These are phyloP conservation scores for Penicillium riverlandense DNA, from an alignment of 495 filamentous ascomycete species.

Conservation along the genomic window DNA sequence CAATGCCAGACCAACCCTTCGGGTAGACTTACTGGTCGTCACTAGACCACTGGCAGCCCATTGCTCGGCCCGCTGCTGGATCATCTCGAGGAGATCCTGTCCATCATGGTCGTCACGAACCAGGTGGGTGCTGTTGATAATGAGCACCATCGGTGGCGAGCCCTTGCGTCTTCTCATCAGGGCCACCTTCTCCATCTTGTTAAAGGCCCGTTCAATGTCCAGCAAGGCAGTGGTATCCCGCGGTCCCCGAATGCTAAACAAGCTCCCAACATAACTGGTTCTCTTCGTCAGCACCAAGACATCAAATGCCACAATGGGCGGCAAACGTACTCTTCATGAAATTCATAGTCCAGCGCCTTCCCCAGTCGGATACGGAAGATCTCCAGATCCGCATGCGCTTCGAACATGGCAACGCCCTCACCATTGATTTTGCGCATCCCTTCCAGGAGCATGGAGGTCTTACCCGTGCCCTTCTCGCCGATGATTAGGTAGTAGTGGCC, in stretches of 20 bases:
- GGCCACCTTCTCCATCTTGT: conserved; percentile 95
- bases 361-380: conserved; percentile 90
- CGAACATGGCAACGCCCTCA: conserved; percentile 83
- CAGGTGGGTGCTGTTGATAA: conserved; percentile 87
- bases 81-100: conserved; percentile 81
- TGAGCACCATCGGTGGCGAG: conserved; percentile 65
- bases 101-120: conserved; percentile 87
- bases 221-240: conserved; percentile 83
- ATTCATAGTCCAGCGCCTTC: conserved; percentile 92
- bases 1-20: too few species aligned
- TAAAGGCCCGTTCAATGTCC: conserved; percentile 93
- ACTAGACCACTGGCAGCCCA: conserved; percentile 89
- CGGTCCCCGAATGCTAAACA: conserved; percentile 91
- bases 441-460: conserved; percentile 90
- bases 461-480: conserved; percentile 93
- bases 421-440: conserved; percentile 89
- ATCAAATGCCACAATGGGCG: too few species aligned
- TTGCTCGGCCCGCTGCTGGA: conserved; percentile 91
- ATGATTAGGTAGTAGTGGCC: conserved; percentile 93
- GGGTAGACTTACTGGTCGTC: conserved; percentile 49
- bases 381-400: conserved; percentile 90
- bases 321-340: conserved; percentile 49
- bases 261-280: conserved; percentile 84
- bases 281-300: conserved; percentile 7
- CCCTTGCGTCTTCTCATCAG: conserved; percentile 53